These are phyloP conservation scores for Fusarium miscanthi DNA, from an alignment of 2,329 filamentous ascomycete genomes.

Conservation along the genomic window DNA sequence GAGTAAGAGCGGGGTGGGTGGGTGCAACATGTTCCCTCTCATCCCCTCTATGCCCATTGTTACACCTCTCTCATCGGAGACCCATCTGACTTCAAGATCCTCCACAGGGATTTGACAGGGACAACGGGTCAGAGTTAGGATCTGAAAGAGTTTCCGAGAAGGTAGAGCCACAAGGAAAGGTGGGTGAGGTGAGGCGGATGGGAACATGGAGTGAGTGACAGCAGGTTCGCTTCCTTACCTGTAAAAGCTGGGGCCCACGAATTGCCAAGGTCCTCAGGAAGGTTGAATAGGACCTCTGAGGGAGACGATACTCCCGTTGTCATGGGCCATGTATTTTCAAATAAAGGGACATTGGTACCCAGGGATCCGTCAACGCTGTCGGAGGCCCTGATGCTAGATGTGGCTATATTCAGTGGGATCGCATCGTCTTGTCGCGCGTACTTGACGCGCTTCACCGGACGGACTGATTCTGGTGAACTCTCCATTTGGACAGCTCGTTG, in stretches of 20 bases:
- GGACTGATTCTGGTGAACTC: conserved; percentile 40
- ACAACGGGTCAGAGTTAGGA: conserved; percentile 11
- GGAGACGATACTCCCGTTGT: conserved; percentile 34
- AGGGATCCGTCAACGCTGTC: conserved; percentile 23
- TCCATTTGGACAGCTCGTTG: conserved; percentile 40
- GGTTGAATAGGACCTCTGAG: conserved; percentile 37
- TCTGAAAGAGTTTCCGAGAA: background rate
- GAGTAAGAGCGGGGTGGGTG: too few species aligned
- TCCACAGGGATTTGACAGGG: conserved; percentile 25
- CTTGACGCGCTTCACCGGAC: conserved; percentile 46
- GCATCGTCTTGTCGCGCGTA: conserved; percentile 36
- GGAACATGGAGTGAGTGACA: conserved; percentile 10
- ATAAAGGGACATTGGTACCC: conserved; percentile 28
- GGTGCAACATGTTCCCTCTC: conserved; percentile 42
- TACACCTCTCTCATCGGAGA: conserved; percentile 31
- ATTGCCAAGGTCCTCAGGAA: conserved; percentile 31
- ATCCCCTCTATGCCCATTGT: conserved; percentile 25
- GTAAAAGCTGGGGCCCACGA: conserved; percentile 32
- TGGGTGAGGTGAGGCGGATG: background rate
- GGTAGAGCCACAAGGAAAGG: background rate
- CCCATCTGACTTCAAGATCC: conserved; percentile 38
- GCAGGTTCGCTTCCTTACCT: conserved; percentile 41
- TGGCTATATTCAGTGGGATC: conserved; percentile 28
- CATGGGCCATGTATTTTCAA: conserved; percentile 35
- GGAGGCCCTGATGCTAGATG: conserved; percentile 18